Evolutionary conservation across 2,329 filamentous ascomycete genomes (phyloP).

Genomic region (Fusarium vanettenii): DNA sequence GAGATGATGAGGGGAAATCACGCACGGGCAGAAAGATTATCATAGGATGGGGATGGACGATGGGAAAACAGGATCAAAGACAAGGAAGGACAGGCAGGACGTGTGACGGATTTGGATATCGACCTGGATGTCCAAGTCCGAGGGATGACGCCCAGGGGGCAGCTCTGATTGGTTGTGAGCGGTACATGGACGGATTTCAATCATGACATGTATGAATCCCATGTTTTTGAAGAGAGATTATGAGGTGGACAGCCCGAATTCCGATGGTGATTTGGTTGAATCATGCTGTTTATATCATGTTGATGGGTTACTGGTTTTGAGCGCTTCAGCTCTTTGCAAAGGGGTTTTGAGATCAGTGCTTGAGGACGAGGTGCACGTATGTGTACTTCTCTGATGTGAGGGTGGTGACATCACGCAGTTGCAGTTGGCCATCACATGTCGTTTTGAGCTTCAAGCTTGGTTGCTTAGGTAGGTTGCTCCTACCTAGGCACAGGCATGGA

Average conservation of each 20-base stretch:
- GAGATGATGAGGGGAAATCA: not conserved
- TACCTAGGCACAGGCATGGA: not conserved
- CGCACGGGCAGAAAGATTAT: not conserved
- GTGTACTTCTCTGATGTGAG: not conserved
- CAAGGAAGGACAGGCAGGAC: not conserved
- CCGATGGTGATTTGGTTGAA: not conserved
- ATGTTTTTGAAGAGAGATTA: not conserved
- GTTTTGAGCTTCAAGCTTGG: not conserved
- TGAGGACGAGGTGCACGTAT: not conserved
- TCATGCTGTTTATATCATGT: not conserved
- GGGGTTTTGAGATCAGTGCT: not conserved
- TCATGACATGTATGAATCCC: not conserved
- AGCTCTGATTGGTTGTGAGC: not conserved
- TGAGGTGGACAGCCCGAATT: not conserved
- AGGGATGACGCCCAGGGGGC: not conserved
- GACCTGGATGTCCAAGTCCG: not conserved
- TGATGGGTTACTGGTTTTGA: not conserved
- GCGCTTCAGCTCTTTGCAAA: not conserved
- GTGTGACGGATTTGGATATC: not conserved
- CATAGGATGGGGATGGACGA: not conserved
- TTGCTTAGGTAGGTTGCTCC: not conserved
- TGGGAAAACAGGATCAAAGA: not conserved
- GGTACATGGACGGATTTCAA: not conserved
- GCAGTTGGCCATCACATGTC: not conserved
- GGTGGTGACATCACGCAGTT: slow-evolving; percentile 28